Evolutionary conservation across 805 yeast species (phyloP), one percentile per base, ranked within the genome.

Genomic region (Yarrowia sp.): DNA sequence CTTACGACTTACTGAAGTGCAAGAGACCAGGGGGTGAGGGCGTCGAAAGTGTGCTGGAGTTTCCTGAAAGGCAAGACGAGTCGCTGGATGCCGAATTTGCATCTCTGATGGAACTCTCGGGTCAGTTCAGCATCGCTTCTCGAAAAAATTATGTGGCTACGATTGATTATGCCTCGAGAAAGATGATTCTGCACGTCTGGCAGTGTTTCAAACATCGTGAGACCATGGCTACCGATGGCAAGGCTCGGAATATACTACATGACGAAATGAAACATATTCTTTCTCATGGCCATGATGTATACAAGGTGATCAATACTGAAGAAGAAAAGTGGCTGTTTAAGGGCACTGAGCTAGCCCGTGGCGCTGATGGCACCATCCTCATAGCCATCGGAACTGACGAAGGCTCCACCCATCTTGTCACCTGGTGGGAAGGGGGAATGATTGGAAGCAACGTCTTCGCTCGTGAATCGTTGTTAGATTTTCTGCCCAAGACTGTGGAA

Each of bases 121-220:
- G 16, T 40, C 38, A 36, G 46, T 55, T 12, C 36, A 40, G 22
- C 15, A 5, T 55, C 3, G 19, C 11, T 2, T 36, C 61, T 3
- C 38, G 46, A 15, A 19, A 14, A 8, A 35, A 38, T 3, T 12
- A 15, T 14, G 46, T 19, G 19, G 14, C 19, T 36, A 19, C 43
- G 2, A 22, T 55, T 3, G 61, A 41, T 12, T 38, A 14, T 8
- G 15, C 15, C 14, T 38, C 61, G 8, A 38, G 46, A 41, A 55
- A 55, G 35, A 55, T 55, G 61, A 40, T 55, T 5, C 8, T 55
- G 46, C 46, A 55, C 46, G 22, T 41, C 19, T 55, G 61, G 61
- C 46, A 40, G 11, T 55, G 61, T 41, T 55, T 55, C 46, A 55
- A 40, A 19, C 40, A 22, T 12, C 61, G 45, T 2, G 14, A 55